These are phyloP conservation scores for Sanghuangporus baumii DNA, from an alignment of 1,284 basidiomycete species.

Conservation along the genomic window DNA sequence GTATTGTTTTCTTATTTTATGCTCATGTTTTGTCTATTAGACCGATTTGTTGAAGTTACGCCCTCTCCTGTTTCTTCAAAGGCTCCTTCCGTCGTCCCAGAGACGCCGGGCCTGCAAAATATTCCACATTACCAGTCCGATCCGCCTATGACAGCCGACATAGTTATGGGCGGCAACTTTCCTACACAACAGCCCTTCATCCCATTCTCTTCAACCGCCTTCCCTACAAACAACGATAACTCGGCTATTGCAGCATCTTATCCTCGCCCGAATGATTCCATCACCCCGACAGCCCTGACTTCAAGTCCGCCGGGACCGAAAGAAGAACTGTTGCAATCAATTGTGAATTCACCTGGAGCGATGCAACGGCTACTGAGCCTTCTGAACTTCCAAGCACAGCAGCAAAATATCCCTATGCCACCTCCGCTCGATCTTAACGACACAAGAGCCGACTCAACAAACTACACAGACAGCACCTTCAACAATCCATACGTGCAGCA, in stretches of 20 bases:
- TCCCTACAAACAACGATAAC: neutral
- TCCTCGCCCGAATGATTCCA: neutral
- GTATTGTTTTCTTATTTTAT: neutral
- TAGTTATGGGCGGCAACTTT: conserved; percentile 16
- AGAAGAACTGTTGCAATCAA: conserved; percentile 49
- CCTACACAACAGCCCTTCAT: conserved; percentile 6
- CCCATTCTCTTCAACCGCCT: neutral
- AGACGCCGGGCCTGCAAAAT: conserved; percentile 1
- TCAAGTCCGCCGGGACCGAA: conserved; percentile 2
- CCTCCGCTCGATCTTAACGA: conserved; percentile 14
- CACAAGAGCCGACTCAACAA: neutral
- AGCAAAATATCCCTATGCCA: conserved; percentile 14
- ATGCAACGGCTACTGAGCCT: conserved; percentile 63
- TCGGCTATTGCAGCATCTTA: neutral
- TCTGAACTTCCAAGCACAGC: conserved; percentile 39
- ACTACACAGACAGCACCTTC: conserved; percentile 4
- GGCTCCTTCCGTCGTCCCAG: neutral
- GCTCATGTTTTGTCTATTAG: neutral
- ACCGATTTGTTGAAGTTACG: conserved; percentile 13
- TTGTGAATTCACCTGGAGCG: conserved; percentile 59
- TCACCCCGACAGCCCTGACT: conserved; percentile 7
- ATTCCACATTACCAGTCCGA: conserved; percentile 2
- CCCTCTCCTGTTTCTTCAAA: conserved; percentile 13
- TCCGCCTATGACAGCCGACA: conserved; percentile 2
- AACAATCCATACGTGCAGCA: conserved; percentile 15